These are phyloP conservation scores for Lachancea fermentati DNA, from an alignment of 805 yeast genomes.

Conservation along the genomic window DNA sequence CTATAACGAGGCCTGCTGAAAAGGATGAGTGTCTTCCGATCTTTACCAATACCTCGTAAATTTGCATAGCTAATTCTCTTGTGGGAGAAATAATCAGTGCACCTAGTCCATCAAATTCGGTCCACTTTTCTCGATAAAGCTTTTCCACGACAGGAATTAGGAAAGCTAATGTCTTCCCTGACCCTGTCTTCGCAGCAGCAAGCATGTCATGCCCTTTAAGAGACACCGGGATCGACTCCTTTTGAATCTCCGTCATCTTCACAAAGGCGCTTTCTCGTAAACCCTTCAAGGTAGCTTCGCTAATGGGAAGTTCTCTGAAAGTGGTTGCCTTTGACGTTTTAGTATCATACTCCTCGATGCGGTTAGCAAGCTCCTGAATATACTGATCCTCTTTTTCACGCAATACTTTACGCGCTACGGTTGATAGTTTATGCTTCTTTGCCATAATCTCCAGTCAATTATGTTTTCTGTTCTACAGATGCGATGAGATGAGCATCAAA, in stretches of 20 bases:
- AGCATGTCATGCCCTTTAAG: constrained; percentile 73
- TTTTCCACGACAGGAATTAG: constrained; percentile 74
- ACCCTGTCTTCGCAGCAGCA: constrained; percentile 80
- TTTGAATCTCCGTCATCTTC: constrained; percentile 81
- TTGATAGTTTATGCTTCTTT: constrained; percentile 30
- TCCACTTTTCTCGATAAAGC: constrained; percentile 64
- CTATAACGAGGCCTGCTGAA: constrained; percentile 88
- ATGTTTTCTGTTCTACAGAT: background rate
- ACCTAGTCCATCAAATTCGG: constrained; percentile 81
- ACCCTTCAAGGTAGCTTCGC: constrained; percentile 61
- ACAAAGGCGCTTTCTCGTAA: constrained; percentile 73
- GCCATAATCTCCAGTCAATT: constrained; percentile 29
- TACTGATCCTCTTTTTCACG: constrained; percentile 35
- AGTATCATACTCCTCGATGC: constrained; percentile 51
- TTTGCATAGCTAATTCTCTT: constrained; percentile 85
- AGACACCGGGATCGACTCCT: constrained; percentile 66
- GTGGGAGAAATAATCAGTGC: constrained; percentile 90
- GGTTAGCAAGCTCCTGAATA: constrained; percentile 41
- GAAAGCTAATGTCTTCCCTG: constrained; percentile 88
- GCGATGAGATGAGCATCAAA: constrained; percentile 17
- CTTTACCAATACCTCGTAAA: constrained; percentile 77
- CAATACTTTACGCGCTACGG: constrained; percentile 34
- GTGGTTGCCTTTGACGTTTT: constrained; percentile 36
- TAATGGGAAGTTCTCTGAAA: constrained; percentile 75
- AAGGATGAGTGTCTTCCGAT: constrained; percentile 71